These are phyloP conservation scores for Macaranga tanarius DNA, from an alignment of 441 rosid species.

Conservation along the genomic window DNA sequence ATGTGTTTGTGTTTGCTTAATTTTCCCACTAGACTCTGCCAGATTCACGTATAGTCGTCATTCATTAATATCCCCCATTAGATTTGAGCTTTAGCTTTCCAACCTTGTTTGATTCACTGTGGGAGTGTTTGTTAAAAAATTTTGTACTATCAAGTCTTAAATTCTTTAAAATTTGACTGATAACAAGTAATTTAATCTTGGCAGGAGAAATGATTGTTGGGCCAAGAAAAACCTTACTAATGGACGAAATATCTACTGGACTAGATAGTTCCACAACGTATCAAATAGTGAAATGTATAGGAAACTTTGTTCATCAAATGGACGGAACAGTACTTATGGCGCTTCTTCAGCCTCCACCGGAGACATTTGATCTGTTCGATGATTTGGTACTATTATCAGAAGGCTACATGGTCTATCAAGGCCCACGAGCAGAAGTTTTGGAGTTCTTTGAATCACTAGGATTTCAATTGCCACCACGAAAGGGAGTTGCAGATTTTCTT, in stretches of 20 bases:
- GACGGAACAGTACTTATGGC: conserved; percentile 90
- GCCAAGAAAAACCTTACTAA: conserved; percentile 81
- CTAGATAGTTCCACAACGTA: conserved; percentile 93
- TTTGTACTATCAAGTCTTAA: not conserved
- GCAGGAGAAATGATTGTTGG: conserved; percentile 97
- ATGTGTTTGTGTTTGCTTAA: not conserved
- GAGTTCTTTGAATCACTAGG: conserved; percentile 92
- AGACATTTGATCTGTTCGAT: conserved; percentile 88
- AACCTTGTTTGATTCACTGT: not conserved
- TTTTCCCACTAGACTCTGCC: not conserved
- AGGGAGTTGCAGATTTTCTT: conserved; percentile 94
- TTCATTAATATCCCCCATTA: too few species aligned
- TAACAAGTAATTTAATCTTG: not conserved
- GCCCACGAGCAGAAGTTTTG: conserved; percentile 72
- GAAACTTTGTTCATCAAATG: conserved; percentile 83
- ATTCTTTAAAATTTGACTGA: not conserved
- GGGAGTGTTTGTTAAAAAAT: not conserved
- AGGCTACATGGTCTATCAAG: conserved; percentile 78
- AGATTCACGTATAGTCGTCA: too few species aligned
- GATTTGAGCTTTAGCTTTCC: not conserved
- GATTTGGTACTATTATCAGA: conserved; percentile 80
- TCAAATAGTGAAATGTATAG: conserved; percentile 76
- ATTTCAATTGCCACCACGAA: conserved; percentile 69
- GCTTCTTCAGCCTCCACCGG: conserved; percentile 96
- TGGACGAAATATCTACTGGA: conserved; percentile 98